Conservation (phyloP, 345 rosid species). For the Xanthoceras sorbifolium region DNA sequence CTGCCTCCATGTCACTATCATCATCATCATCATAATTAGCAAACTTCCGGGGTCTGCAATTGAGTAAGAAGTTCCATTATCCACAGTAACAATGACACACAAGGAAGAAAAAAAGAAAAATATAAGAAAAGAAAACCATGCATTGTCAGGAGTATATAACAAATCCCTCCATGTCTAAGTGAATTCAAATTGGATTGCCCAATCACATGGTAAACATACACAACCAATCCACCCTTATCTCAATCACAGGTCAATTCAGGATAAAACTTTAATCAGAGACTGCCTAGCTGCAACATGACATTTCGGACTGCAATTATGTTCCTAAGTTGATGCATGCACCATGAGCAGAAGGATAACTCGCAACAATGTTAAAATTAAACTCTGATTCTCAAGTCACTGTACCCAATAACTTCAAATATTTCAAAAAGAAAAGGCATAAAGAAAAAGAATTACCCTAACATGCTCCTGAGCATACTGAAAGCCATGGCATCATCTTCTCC, state of each 20-base stretch:
- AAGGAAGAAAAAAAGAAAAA: background rate
- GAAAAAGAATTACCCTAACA: conserved; percentile 48
- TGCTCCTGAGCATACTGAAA: conserved; percentile 50
- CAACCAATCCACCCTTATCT: background rate
- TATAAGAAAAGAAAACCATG: background rate
- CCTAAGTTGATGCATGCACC: background rate
- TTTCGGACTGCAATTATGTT: background rate
- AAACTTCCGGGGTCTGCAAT: conserved; percentile 42
- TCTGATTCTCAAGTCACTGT: background rate
- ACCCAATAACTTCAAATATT: conserved; percentile 5
- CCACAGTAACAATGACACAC: background rate
- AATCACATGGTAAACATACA: background rate
- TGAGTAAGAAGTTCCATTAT: conserved; percentile 4
- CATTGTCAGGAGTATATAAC: background rate
- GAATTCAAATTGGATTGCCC: background rate
- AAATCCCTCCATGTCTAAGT: background rate
- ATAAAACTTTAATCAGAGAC: background rate
- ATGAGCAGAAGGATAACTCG: background rate
- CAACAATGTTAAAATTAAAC: background rate
- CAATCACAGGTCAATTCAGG: background rate
- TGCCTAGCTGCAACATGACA: background rate
- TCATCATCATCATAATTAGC: conserved; percentile 53
- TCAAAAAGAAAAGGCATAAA: background rate
- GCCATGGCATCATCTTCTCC: conserved; percentile 47
- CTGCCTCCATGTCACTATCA: conserved; percentile 83